Evolutionary conservation across 257 asterid species (phyloP).

Genomic region (Solanum infundibuliforme): DNA sequence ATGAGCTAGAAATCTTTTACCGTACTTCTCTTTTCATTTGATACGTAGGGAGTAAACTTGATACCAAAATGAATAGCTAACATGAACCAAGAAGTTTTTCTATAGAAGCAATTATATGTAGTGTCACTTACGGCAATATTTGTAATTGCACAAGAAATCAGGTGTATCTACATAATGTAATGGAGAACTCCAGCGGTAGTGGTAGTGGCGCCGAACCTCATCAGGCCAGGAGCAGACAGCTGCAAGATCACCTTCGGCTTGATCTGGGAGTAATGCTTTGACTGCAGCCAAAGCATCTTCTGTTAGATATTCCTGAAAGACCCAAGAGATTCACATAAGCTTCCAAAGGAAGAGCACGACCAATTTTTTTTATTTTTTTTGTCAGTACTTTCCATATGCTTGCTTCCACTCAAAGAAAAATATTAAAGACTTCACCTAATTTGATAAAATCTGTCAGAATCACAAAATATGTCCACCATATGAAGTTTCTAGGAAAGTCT

Average conservation of each 20-base stretch:
- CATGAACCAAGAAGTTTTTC: neutral
- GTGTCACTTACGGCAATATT: conserved; percentile 67
- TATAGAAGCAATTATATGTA: neutral
- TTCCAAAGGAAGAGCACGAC: neutral
- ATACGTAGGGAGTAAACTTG: neutral
- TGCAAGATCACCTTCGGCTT: conserved; percentile 87
- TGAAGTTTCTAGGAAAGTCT: neutral
- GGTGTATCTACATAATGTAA: conserved; percentile 88
- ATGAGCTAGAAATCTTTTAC: neutral
- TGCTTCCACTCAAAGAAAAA: neutral
- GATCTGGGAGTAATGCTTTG: conserved; percentile 66
- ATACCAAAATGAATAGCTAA: neutral
- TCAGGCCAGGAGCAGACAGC: conserved; percentile 88
- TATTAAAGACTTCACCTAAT: neutral
- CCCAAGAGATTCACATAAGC: neutral
- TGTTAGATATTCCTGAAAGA: conserved; percentile 51
- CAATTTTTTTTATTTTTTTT: neutral
- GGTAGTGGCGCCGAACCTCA: conserved; percentile 31
- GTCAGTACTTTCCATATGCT: neutral
- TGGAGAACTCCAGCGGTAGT: conserved; percentile 74
- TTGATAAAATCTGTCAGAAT: neutral
- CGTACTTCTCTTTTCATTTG: neutral
- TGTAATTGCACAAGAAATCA: conserved; percentile 81
- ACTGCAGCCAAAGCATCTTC: conserved; percentile 55
- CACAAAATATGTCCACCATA: neutral